Percentiles rank a stretch among this genome's conserved stretches.
Conservation (phyloP, 192 early-diverging fungal species). For the Chytriomyces hyalinus region DNA sequence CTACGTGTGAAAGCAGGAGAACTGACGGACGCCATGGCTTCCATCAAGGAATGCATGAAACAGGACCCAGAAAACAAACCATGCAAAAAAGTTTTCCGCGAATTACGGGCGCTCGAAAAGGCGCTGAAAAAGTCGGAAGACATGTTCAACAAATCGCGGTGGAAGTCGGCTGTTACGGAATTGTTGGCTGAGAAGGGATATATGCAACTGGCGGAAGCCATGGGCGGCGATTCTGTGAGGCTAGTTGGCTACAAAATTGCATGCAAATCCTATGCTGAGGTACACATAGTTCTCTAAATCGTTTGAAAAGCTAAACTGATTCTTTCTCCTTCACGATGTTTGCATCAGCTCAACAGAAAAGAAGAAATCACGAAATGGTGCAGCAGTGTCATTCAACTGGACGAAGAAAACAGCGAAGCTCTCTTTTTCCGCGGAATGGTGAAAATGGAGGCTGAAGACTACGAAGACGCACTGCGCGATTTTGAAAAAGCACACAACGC, state of each 20-base stretch:
- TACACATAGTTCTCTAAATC: constrained; percentile 23
- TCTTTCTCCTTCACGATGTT: neutral
- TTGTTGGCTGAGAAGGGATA: constrained; percentile 49
- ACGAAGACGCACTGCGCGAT: constrained; percentile 78
- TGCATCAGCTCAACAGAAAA: constrained; percentile 57
- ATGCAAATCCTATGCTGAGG: constrained; percentile 67
- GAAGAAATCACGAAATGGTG: constrained; percentile 71
- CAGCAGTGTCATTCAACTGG: constrained; percentile 67
- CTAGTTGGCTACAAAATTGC: constrained; percentile 56
- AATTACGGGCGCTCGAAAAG: constrained; percentile 78
- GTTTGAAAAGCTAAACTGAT: neutral
- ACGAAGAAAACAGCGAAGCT: constrained; percentile 75
- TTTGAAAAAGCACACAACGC: constrained; percentile 73
- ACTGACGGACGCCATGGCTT: constrained; percentile 67
- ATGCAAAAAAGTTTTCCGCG: constrained; percentile 79
- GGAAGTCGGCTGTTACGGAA: constrained; percentile 51
- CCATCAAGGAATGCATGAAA: constrained; percentile 84
- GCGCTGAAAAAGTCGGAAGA: constrained; percentile 63
- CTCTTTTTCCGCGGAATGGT: constrained; percentile 75
- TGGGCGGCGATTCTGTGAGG: constrained; percentile 34
- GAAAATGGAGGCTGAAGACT: constrained; percentile 70
- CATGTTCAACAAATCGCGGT: constrained; percentile 63
- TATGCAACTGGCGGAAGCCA: constrained; percentile 49
- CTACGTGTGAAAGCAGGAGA: constrained; percentile 76
- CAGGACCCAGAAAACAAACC: constrained; percentile 90